Base-by-base conservation (phyloP, 2,329 filamentous ascomycete genomes). In the Apiospora saccharicola region DNA sequence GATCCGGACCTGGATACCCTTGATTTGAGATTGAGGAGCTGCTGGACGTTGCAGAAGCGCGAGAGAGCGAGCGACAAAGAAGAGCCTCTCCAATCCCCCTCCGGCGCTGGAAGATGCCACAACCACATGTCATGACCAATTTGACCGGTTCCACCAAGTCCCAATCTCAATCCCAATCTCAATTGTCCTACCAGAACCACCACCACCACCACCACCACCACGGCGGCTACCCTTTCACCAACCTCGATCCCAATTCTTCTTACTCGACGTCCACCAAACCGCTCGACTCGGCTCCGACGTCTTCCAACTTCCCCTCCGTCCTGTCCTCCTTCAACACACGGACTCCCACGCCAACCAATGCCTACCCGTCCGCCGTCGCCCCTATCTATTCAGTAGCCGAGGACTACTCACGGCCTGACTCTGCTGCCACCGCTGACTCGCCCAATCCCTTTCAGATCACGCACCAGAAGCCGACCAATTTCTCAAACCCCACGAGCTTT, bases 111-210 rank as follows among this genome's bases (percentile, higher is more conserved):
- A 73, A 68, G 57, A 73, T 73, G 72, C 70, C 72, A 73, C 72
- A 70, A 71, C 72, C 72, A 73, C 70, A 73, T 71, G 72, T 68
- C 67, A 68, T 69, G 68, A 73, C 67, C 69, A 71, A 69, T 69
- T 53, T 61, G 47, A 67, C 61, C 49, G 70, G 72, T 71, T 67
- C 69, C 46, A 67, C 67, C 16, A 69, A 69, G n/a, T 73, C 72
- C 37, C 67, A 73, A 24, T 71, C 72, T 34, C 69, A 69, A 53
- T 73, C 72, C 37, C 72, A 47, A 57, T 47, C 69, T 51, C 43
- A 49, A 46, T 46, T 51, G 37, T 67, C 67, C 46, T 49, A 71
- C 72, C 30, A 57, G 51, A 49, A 68, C 41, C 46, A n/a, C 51
- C 67, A 57, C 61, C 69, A 64, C n/a, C 6, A 7, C 37, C 64